Evolutionary conservation across 2,329 filamentous ascomycete genomes (phyloP), one percentile per base, ranked within the genome.

Genomic region (Fulvia fulva): DNA sequence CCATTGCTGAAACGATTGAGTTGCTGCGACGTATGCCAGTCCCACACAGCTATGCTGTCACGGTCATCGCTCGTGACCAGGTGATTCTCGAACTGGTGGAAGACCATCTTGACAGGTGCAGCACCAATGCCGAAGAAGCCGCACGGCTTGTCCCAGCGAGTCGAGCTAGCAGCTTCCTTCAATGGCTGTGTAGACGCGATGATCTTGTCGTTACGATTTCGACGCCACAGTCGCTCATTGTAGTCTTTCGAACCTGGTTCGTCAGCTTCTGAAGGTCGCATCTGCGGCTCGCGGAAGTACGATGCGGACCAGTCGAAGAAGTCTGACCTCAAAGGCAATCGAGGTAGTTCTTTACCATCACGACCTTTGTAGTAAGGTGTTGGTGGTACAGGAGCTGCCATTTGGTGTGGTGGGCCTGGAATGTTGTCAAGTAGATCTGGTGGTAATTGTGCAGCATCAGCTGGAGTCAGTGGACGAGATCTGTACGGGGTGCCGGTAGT

Each of bases 1-100:
- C 90, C 92, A 69, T 97, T 97, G 26, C 90, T 95, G 75, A 99
- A 99, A 56, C 88, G 87, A 70, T 86, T 90, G 63, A 96, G 78
- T 32, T 87, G 85, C 51, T 81, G 82, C 64, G 88, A 85, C 55
- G 83, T 84, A 74, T 91, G 87, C 89, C 92, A 99, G 73, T 99
- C 94, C 90, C 94, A 97, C 28, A 99, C 76, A 32, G 77, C 84
- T 58, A 97, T 86, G 3, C 87, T 95, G 74, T 99, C 95, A 56
- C 89, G 86, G 68, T 96, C 92, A 74, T 99, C 94, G 12, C 91
- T 90, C 12, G 97, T 91, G 1, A 94, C 90, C 21, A 99, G 83
- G 71, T 97, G 92, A 69, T 97, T 90, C 72, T 99, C 94, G 67
- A 97, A 99, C 71, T 99, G 94, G 75, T 99, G 94, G 73, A 97